Evolutionary conservation across 495 filamentous ascomycete species (phyloP).

Genomic region (Penicillium riverlandense): DNA sequence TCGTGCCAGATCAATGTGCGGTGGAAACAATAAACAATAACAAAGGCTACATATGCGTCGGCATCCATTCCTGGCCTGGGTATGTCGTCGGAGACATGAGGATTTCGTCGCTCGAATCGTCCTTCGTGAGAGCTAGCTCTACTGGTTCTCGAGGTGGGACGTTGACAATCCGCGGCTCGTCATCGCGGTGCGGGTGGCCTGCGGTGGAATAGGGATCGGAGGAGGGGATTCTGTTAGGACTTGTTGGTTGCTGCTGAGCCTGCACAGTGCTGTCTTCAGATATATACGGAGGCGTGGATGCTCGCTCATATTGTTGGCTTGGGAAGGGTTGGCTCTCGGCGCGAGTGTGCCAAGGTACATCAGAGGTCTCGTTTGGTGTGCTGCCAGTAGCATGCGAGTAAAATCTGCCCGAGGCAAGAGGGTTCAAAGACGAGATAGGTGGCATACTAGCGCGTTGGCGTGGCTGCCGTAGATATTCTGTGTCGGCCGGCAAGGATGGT

Average conservation of each 20-base stretch:
- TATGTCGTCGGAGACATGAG: constrained; percentile 74
- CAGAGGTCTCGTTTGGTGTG: constrained; percentile 1
- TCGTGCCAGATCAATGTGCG: not conserved
- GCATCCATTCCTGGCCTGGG: constrained; percentile 79
- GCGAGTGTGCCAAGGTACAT: constrained; percentile 3
- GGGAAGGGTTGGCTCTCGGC: constrained; percentile 8
- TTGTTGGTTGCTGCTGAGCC: not conserved
- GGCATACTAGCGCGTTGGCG: constrained; percentile 9
- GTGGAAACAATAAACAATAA: constrained; percentile 4
- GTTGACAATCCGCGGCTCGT: constrained; percentile 15
- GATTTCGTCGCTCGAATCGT: constrained; percentile 48
- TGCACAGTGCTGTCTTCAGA: too few relatives aligned
- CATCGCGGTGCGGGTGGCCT: constrained; percentile 18
- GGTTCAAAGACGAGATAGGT: constrained; percentile 3
- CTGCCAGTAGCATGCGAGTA: constrained; percentile 11
- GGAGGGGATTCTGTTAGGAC: not conserved
- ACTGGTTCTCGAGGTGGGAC: constrained; percentile 15
- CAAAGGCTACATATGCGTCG: constrained; percentile 22
- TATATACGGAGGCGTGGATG: too few relatives aligned
- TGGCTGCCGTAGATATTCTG: not conserved
- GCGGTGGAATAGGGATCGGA: not conserved
- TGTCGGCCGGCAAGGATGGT: not conserved
- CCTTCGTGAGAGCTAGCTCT: constrained; percentile 34
- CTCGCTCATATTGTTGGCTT: not conserved
- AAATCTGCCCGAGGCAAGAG: constrained; percentile 9